These are phyloP conservation scores for Cordyceps farinosa DNA, from an alignment of 2,329 filamentous ascomycete species.

Conservation along the genomic window DNA sequence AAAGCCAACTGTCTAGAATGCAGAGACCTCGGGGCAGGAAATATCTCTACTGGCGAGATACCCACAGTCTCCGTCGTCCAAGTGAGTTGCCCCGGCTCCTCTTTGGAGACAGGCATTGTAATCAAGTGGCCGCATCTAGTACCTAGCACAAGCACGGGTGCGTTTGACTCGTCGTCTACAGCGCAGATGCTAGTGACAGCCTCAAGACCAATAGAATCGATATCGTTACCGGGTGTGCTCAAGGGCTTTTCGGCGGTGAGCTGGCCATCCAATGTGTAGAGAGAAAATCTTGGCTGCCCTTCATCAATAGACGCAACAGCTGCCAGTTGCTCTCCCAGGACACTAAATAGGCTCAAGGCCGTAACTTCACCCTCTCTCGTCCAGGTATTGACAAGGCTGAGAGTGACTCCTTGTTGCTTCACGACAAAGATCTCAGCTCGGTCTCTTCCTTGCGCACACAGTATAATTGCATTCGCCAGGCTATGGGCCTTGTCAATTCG, in stretches of 20 bases:
- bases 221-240: background rate
- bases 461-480: slow-evolving; percentile 35
- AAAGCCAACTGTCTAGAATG: slow-evolving; percentile 34
- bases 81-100: slow-evolving; percentile 23
- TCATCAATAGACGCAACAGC: slow-evolving; percentile 1
- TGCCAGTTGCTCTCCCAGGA: background rate
- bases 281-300: background rate
- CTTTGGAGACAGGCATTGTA: slow-evolving; percentile 31
- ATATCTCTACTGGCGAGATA: slow-evolving; percentile 34
- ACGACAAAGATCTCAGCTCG: background rate
- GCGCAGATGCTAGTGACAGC: slow-evolving; percentile 45
- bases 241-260: background rate
- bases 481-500: slow-evolving; percentile 43
- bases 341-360: slow-evolving; percentile 2
- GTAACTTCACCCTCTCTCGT: slow-evolving; percentile 9
- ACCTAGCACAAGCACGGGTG: slow-evolving; percentile 40
- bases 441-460: slow-evolving; percentile 37
- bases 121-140: slow-evolving; percentile 52
- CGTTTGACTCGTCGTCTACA: slow-evolving; percentile 27
- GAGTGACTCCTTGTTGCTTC: background rate
- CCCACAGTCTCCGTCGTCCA: slow-evolving; percentile 35
- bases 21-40: slow-evolving; percentile 26
- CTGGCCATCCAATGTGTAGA: slow-evolving; percentile 10
- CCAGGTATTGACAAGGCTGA: slow-evolving; percentile 1
- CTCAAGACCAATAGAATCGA: slow-evolving; percentile 28